Evolutionary conservation across 2,329 filamentous ascomycete genomes (phyloP), one percentile per base, ranked within the genome.

Genomic region (Claviceps monticola): DNA sequence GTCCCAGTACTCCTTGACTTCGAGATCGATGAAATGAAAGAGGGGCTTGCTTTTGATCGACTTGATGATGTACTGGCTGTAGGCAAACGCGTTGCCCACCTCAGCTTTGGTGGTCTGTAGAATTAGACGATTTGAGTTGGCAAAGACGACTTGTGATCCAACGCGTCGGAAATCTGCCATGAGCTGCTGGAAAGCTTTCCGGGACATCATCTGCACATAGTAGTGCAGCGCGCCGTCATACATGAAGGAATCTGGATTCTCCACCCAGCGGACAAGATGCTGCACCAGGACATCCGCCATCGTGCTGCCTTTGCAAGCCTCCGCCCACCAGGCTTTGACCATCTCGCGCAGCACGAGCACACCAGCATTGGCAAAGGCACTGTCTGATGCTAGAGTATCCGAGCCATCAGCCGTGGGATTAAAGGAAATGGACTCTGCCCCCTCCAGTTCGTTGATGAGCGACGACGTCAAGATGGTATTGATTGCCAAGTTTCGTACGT

Each of bases 1-100:
- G 66, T 99, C 93, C 93, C 93, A 99, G 68, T 96, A 99, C 65
- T 98, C 93, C 59, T 91, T 95, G 67, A 99, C 93, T 60, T 96
- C 88, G 3, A 99, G 75, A 61, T 98, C 93, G 56, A 99, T 82
- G 64, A 98, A 98, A 66, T 96, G 88, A 70, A 99, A 99, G 0
- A 96, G 77, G 0, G 93, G 89, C 62, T 96, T 96, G 52, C 82
- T 83, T 68, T 95, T 91, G 71, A 99, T 96, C 0, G 90, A 95
- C 71, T 96, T 96, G 61, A 98, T 78, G 56, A 98, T 94, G 68
- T 98, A 99, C 67, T 97, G 86, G 59, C 87, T 90, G 73, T 97
- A 99, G 0, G 93, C 90, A 59, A 86, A 97, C 0, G 94, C 93
- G 62, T 96, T 98, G 53, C 89, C 89, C 1, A 99, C 90, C 67